Evolutionary conservation across 108 stramenopile species (phyloP), one percentile per base, ranked within the genome.

Genomic region (Cyclotella cryptica): DNA sequence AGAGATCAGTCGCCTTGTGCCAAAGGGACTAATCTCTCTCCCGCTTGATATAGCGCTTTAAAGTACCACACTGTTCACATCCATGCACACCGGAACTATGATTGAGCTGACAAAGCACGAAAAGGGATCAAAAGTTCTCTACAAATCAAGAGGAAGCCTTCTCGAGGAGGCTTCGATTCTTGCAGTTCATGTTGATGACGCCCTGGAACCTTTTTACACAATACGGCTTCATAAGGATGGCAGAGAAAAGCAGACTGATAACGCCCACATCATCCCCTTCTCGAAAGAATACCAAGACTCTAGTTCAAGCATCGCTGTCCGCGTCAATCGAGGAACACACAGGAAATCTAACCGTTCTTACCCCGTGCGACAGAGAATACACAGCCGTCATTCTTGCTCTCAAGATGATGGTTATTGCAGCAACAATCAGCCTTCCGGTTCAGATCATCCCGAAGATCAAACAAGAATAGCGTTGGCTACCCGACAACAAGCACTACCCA

Each of bases 221-320:
- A 81, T 81, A 44, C 58, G 69, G 22, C 44, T 77, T 22, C 41
- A 24, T 17, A 41, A 1, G 30, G 46, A 53, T 26, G 75, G 62
- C 24, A 68, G 27, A 42, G 80, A 81, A 68, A 81, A 77, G 70
- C 80, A 81, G 70, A 77, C 75, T 18, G 67, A 74, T 35, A 68
- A 69, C 19, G 28, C 42, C 26, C 72, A 69, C 35, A 63, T 81
- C 2, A 35, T 12, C 15, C 18, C 39, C 14, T 4, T 62, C 8
- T n/a, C 61, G 3, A 10, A 62, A 1, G 61, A 62, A 15, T 62
- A 14, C 12, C 1, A 40, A 4, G 39, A 3, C 61, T 12, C 7
- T 39, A 3, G 35, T 40, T n/a, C 61, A 62, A 10, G 30, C 39
- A 62, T 5, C 14, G 40, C 9, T 40, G 39, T 62, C 9, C 35